These are phyloP conservation scores for Monascus ruber DNA, from an alignment of 2,329 filamentous ascomycete species.

Conservation along the genomic window DNA sequence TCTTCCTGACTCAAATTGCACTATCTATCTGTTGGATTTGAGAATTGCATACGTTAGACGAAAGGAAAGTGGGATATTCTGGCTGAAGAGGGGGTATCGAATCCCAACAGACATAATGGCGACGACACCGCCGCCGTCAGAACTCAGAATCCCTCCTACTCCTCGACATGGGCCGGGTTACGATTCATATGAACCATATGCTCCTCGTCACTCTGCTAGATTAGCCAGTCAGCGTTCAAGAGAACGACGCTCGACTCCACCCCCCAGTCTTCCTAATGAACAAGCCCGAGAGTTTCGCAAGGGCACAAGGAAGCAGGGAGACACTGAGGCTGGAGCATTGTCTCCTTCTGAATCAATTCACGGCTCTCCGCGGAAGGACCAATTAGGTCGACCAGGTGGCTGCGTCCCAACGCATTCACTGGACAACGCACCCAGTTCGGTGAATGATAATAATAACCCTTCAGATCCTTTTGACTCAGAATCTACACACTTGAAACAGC, in stretches of 20 bases:
- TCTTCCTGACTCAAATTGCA: conserved; percentile 6
- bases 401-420: conserved; percentile 9
- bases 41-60: not conserved
- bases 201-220: conserved; percentile 30
- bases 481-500: conserved; percentile 10
- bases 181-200: conserved; percentile 30
- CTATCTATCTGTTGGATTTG: not conserved
- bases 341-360: conserved; percentile 19
- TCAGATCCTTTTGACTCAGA: conserved; percentile 14
- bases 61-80: not conserved
- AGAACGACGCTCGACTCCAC: conserved; percentile 18
- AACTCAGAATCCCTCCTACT: conserved; percentile 30
- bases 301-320: conserved; percentile 12
- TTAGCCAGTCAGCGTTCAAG: conserved; percentile 23
- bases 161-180: conserved; percentile 36
- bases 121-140: conserved; percentile 32
- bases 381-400: conserved; percentile 5
- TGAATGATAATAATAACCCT: conserved; percentile 1
- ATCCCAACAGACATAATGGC: conserved; percentile 23
- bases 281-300: conserved; percentile 7
- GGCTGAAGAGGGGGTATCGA: not conserved
- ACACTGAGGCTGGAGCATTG: conserved; percentile 11
- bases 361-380: conserved; percentile 17
- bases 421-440: conserved; percentile 6
- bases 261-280: conserved; percentile 15